Conservation (phyloP, 2,329 filamentous ascomycete species). For the Aspergillus aculeatinus region DNA sequence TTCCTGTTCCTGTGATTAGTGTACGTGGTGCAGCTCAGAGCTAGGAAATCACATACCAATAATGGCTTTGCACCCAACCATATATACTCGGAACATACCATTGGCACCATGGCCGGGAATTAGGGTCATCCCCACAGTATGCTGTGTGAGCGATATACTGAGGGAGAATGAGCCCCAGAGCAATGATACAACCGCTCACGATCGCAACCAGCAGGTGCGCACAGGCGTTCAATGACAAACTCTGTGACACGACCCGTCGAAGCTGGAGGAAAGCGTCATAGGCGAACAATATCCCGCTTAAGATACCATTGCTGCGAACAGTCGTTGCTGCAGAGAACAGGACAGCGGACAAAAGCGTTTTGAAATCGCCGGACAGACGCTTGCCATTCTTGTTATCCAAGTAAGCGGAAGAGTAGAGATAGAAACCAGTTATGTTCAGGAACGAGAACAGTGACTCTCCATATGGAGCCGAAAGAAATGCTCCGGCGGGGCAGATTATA, state of each 20-base stretch:
- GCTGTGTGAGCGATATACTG: conserved; percentile 72
- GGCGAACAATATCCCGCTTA: conserved; percentile 76
- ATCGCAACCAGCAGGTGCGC: conserved; percentile 60
- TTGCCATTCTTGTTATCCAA: conserved; percentile 32
- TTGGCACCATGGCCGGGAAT: conserved; percentile 70
- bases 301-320: conserved; percentile 80
- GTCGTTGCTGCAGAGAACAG: conserved; percentile 70
- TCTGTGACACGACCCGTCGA: conserved; percentile 42
- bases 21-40: not conserved
- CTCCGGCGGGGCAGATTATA: conserved; percentile 78
- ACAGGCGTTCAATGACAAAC: conserved; percentile 40
- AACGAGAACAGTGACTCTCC: conserved; percentile 76
- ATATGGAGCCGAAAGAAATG: conserved; percentile 88
- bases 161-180: conserved; percentile 66
- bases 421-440: conserved; percentile 71
- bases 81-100: conserved; percentile 80
- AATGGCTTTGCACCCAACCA: conserved; percentile 80
- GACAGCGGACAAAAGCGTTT: conserved; percentile 62
- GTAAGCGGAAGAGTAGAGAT: conserved; percentile 60
- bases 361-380: conserved; percentile 41
- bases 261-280: conserved; percentile 55
- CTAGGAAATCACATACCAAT: conserved; percentile 66
- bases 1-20: conserved; percentile 60
- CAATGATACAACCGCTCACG: conserved; percentile 67
- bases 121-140: conserved; percentile 57